phyloP scores from a whole-genome alignment of 2,329 filamentous ascomycete species.

The Bipolaris oryzae region DNA sequence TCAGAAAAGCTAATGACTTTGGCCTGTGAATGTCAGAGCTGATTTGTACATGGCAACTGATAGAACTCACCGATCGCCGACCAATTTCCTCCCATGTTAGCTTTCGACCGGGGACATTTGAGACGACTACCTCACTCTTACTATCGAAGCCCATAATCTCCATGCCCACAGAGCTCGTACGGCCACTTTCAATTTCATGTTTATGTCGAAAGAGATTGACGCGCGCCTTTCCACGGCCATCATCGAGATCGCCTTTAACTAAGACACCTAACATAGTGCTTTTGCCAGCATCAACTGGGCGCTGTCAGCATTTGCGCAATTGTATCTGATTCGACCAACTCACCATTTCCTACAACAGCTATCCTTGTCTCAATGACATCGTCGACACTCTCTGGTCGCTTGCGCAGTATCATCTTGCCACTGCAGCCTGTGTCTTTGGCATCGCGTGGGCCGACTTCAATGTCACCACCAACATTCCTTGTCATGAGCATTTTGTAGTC shows the following conservation, averaged over 20 bases:
- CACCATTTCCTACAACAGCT: constrained; percentile 92
- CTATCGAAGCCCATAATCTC: constrained; percentile 96
- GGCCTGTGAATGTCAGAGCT: constrained; percentile 52
- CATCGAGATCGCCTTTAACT: constrained; percentile 93
- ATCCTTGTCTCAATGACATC: constrained; percentile 95
- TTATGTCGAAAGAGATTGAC: constrained; percentile 98
- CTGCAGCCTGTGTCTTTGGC: constrained; percentile 75
- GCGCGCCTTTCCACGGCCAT: constrained; percentile 89
- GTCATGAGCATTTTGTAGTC: constrained; percentile 85
- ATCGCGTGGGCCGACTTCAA: constrained; percentile 70
- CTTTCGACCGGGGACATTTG: constrained; percentile 80
- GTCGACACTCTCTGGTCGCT: constrained; percentile 74
- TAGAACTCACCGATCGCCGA: constrained; percentile 69
- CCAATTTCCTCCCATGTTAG: constrained; percentile 98
- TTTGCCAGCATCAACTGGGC: constrained; percentile 87
- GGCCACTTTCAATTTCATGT: constrained; percentile 93
- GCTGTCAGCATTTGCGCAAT: constrained; percentile 12
- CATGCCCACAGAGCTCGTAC: constrained; percentile 97
- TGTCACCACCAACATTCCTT: constrained; percentile 80
- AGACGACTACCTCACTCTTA: constrained; percentile 79
- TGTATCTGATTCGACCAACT: constrained; percentile 23
- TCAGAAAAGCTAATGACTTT: constrained; percentile 98
- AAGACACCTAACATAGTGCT: constrained; percentile 94
- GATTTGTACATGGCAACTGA: not conserved
- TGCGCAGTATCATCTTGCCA: constrained; percentile 86